Evolutionary conservation across 2,329 filamentous ascomycete genomes (phyloP), one percentile per base, ranked within the genome.

Genomic region (Alternaria consortialis): DNA sequence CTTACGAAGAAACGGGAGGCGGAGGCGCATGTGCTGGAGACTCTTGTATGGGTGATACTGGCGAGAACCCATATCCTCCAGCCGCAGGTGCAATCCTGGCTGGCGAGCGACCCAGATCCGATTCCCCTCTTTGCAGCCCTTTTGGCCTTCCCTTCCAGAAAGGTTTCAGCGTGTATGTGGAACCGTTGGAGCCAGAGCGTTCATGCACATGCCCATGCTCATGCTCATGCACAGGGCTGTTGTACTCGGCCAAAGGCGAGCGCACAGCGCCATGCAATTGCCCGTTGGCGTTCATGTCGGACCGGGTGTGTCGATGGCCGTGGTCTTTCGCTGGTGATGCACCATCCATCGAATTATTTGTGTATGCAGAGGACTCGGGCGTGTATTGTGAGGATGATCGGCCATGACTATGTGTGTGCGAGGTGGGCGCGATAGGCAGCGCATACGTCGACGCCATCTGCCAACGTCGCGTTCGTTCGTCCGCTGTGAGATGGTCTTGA

Each of bases 401-500:
- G 68, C 72, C 75, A 74, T 79, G 75, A 67, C 68, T 70, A 62
- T 77, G 74, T 34, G 73, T 39, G 50, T 76, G 75, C 56, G 73
- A 71, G 56, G 72, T 68, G 53, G 68, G 60, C 56, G 74, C 71
- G 44, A 74, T 60, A 50, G 81, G 80, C 64, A 82, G 74, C 44
- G 80, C 80, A 76, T 82, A 82, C 58, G 78, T 80, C 58, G 80
- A 81, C 62, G 80, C 80, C 81, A 83, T 83, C 42, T 57, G 58
- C 63, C 66, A 59, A 42, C 47, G 58, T 53, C 62, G 63, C 61
- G 55, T 62, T 62, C 64, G 67, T 64, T 40, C 54, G 59, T 54
- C 62, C 63, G 65, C 53, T 61, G 56, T n/a, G 43, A 54, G 42
- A 51, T 47, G 40, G 63, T 70, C 69, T 66, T 65, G 65, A 65